Base-by-base conservation (phyloP, 768 basidiomycete genomes). In the Lentinula aciculospora region DNA sequence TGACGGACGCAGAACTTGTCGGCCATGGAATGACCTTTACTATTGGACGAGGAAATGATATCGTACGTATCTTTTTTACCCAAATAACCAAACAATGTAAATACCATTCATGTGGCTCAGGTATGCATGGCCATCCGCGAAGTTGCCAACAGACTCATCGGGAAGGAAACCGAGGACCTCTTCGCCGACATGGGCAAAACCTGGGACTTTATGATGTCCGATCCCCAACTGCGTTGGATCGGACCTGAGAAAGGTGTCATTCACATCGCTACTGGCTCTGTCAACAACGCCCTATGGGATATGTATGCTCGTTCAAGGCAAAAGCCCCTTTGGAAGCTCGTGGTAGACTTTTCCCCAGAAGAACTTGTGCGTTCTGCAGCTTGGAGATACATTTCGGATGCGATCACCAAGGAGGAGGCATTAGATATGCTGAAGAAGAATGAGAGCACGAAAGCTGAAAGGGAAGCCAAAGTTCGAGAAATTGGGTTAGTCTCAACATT, bases 11-110 rank as follows among this genome's bases (percentile, higher is more conserved):
- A 23, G 79, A 84, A 53, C 83, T 95, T 44, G 79, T 86, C 48
- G 92, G 94, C n/a, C 84, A 93, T 64, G 93, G 92, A 56, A 92
- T 94, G 92, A 94, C 93, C 3, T 95, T 95, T 69, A 94, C 94
- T 10, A 94, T 93, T 63, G 93, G 93, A 0, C 86, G 95, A 40
- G 95, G 95, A 28, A 98, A 94, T 66, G 95, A 98, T 60, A 94
- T 97, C 61, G 95, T 89, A 63, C 56, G 73, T 66, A 19, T 53
- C 12, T 3, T 21, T 10, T 58, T 9, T 4, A 49, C 12, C 44
- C 13, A 59, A n/a, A n/a, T n/a, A n/a, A n/a, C n/a, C 27, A 31
- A 19, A 29, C 9, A 3, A 13, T 15, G 4, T 4, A n/a, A 4
- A 6, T 28, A 4, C 19, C 3, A 25, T 28, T 15, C 2, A 25